These are phyloP conservation scores for Pythium angustatum DNA, from an alignment of 352 stramenopile species.

Conservation along the genomic window DNA sequence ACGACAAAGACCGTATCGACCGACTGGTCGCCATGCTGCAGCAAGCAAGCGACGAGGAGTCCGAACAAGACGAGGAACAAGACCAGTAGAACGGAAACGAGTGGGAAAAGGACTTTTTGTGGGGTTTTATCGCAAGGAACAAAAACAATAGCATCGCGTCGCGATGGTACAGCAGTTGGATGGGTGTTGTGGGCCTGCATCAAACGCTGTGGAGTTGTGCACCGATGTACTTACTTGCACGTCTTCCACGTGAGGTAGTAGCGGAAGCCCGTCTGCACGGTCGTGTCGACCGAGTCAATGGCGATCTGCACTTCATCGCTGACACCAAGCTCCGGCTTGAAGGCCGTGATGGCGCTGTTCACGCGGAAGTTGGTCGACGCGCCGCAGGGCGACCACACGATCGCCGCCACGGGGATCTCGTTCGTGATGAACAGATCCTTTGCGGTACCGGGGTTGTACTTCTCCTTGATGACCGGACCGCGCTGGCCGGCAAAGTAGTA, in stretches of 20 bases:
- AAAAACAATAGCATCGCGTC: background rate
- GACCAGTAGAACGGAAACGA: background rate
- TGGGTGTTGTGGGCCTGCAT: background rate
- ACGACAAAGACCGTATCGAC: conserved; percentile 24
- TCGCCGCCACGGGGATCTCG: conserved; percentile 40
- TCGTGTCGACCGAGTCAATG: conserved; percentile 56
- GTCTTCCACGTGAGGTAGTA: conserved; percentile 45
- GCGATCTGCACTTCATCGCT: conserved; percentile 47
- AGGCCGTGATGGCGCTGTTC: conserved; percentile 48
- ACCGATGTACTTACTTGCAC: conserved; percentile 16
- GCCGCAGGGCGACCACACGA: conserved; percentile 55
- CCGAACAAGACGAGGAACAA: background rate
- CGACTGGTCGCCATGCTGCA: conserved; percentile 10
- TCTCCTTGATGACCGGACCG: conserved; percentile 34
- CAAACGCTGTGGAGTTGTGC: background rate
- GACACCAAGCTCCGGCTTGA: conserved; percentile 28
- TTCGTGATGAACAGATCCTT: conserved; percentile 52
- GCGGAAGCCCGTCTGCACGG: conserved; percentile 45
- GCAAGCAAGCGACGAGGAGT: background rate
- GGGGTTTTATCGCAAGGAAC: background rate
- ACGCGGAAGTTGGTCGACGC: conserved; percentile 53
- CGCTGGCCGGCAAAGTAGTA: conserved; percentile 59
- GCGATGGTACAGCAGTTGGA: background rate
- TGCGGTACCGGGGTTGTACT: conserved; percentile 34
- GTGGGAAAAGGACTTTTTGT: background rate